Percentiles rank a stretch among this genome's conserved stretches.
These are phyloP conservation scores for Magnusiomyces fungicola DNA, from an alignment of 1,139 yeast genomes.

Conservation along the genomic window DNA sequence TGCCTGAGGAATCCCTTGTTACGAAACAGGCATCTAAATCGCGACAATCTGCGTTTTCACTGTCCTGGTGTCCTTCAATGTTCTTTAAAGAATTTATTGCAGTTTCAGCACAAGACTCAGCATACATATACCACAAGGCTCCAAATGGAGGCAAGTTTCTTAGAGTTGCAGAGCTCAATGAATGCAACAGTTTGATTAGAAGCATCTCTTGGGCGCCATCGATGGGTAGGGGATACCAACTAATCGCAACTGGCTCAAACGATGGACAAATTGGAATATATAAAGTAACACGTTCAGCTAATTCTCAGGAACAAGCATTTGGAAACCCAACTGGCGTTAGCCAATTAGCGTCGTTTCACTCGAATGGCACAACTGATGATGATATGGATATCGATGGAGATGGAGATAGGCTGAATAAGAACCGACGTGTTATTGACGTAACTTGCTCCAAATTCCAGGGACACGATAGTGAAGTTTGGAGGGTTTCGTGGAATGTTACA, in stretches of 20 bases:
- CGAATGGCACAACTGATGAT: neutral
- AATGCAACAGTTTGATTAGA: slow-evolving; percentile 79
- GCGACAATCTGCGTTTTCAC: slow-evolving; percentile 76
- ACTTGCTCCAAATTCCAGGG: slow-evolving; percentile 56
- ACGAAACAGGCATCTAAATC: slow-evolving; percentile 68
- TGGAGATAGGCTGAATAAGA: neutral
- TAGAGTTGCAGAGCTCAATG: slow-evolving; percentile 48
- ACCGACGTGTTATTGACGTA: neutral
- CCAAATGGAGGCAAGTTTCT: slow-evolving; percentile 32
- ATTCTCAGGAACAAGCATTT: slow-evolving; percentile 10
- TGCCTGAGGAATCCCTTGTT: slow-evolving; percentile 55
- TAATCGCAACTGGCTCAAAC: slow-evolving; percentile 91
- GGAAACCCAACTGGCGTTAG: neutral
- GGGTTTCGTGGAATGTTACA: slow-evolving; percentile 88
- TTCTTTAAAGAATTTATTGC: slow-evolving; percentile 74
- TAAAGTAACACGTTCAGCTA: slow-evolving; percentile 49
- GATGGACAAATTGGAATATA: slow-evolving; percentile 88
- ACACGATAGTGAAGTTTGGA: slow-evolving; percentile 90
- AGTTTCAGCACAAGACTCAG: slow-evolving; percentile 83
- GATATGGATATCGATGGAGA: slow-evolving; percentile 4
- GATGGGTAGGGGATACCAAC: slow-evolving; percentile 82
- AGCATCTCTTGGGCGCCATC: slow-evolving; percentile 97
- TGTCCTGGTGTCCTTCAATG: slow-evolving; percentile 92
- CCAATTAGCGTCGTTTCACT: slow-evolving; percentile 1
- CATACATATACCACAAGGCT: slow-evolving; percentile 61